Evolutionary conservation across 2,329 filamentous ascomycete species (phyloP).

Genomic region (Colletotrichum kahawae): DNA sequence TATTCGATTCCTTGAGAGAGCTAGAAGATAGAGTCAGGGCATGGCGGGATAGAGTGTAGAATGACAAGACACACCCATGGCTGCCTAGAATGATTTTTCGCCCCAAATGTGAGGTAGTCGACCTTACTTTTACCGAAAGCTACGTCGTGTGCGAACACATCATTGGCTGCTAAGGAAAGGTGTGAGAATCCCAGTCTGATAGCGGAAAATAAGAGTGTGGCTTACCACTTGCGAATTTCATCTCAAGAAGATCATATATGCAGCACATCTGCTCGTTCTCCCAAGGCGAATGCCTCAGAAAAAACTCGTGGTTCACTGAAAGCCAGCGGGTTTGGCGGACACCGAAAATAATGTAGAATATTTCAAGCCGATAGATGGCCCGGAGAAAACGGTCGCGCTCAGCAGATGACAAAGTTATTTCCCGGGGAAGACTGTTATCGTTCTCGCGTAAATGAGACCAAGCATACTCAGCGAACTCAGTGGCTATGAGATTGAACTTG

Average conservation of each 20-base stretch:
- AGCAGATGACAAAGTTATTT: background rate
- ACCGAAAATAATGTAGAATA: background rate
- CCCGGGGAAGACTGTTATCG: rapidly evolving
- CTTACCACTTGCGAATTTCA: rapidly evolving
- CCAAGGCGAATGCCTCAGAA: background rate
- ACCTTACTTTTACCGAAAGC: background rate
- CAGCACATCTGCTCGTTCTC: background rate
- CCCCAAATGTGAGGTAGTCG: rapidly evolving
- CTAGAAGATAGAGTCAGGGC: background rate
- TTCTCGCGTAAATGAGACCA: background rate
- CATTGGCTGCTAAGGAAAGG: background rate
- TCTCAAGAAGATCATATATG: background rate
- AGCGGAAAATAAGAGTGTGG: rapidly evolving
- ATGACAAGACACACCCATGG: rapidly evolving
- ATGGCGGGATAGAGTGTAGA: background rate
- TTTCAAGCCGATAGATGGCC: background rate
- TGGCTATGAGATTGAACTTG: rapidly evolving
- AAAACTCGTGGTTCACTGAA: background rate
- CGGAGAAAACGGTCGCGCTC: background rate
- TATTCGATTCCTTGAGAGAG: background rate
- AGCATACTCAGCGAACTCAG: background rate
- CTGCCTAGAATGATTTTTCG: background rate
- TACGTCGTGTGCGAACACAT: background rate
- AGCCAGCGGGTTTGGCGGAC: too few species aligned
- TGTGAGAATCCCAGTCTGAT: background rate